These are phyloP conservation scores for Prototheca stagnorum DNA, from an alignment of 163 green algal species.

Conservation along the genomic window DNA sequence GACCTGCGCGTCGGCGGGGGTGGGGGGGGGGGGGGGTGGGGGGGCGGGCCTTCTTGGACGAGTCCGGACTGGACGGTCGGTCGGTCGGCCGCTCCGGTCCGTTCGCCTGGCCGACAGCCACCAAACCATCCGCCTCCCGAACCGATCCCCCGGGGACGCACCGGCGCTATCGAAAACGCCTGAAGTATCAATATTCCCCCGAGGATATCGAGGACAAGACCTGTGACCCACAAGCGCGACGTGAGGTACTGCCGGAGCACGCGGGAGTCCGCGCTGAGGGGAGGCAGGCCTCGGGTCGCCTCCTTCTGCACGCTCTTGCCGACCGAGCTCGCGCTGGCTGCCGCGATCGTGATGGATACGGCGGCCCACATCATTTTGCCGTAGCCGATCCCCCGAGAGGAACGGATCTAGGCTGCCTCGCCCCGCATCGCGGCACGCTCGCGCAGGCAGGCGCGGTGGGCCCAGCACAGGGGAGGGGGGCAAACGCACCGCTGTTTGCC, in stretches of 20 bases:
- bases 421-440: too few species aligned
- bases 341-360: slow-evolving; percentile 42
- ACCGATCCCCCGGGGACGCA: not conserved
- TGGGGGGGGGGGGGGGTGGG: not conserved
- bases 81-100: too few species aligned
- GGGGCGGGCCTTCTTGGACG: too few species aligned
- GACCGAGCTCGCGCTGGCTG: slow-evolving; percentile 43
- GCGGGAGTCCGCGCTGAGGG: slow-evolving; percentile 25
- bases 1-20: slow-evolving; percentile 24
- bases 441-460: too few species aligned
- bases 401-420: too few species aligned
- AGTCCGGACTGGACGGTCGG: too few species aligned
- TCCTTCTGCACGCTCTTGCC: slow-evolving; percentile 69
- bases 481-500: too few species aligned
- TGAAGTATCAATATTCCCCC: slow-evolving; percentile 43
- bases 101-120: too few species aligned
- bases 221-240: slow-evolving; percentile 34
- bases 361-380: slow-evolving; percentile 45
- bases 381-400: too few species aligned
- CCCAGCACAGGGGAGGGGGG: too few species aligned
- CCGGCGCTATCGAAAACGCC: slow-evolving; percentile 14
- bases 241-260: slow-evolving; percentile 40
- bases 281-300: slow-evolving; percentile 38
- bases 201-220: slow-evolving; percentile 35
- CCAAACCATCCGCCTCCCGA: not conserved